Evolutionary conservation across 495 filamentous ascomycete species (phyloP).

Genomic region (Penicillium robsamsonii): DNA sequence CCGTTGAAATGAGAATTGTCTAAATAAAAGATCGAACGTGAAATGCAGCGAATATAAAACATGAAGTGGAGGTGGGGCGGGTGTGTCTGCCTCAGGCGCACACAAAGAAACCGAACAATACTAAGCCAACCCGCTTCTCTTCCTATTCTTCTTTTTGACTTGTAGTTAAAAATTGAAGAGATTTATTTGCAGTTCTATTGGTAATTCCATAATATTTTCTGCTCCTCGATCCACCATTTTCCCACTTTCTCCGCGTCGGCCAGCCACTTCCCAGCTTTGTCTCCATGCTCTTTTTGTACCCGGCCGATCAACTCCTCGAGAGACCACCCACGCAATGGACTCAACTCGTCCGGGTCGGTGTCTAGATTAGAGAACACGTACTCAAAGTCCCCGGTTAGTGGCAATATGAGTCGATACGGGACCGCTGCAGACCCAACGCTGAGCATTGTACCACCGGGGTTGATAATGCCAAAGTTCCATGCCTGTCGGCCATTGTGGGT

Average conservation of each 20-base stretch:
- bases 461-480: constrained; percentile 49
- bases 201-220: constrained; percentile 31
- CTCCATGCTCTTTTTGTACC: constrained; percentile 31
- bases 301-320: constrained; percentile 25
- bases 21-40: background rate
- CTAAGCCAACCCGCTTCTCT: constrained; percentile 15
- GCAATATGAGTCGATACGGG: constrained; percentile 41
- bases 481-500: constrained; percentile 34
- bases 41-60: constrained; percentile 10
- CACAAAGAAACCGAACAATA: constrained; percentile 17
- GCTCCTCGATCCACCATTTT: constrained; percentile 41
- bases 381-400: constrained; percentile 37
- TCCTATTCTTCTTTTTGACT: constrained; percentile 2
- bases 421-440: constrained; percentile 40
- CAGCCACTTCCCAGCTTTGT: constrained; percentile 39
- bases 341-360: constrained; percentile 36
- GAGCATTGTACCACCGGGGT: constrained; percentile 44
- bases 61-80: constrained; percentile 24
- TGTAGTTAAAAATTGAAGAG: background rate
- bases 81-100: constrained; percentile 20
- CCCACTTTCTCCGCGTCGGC: constrained; percentile 36
- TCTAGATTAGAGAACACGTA: constrained; percentile 38
- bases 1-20: background rate
- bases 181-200: constrained; percentile 2
- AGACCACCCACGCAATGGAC: constrained; percentile 33